These are phyloP conservation scores for Fusarium temperatum DNA, from an alignment of 2,329 filamentous ascomycete genomes.

Conservation along the genomic window DNA sequence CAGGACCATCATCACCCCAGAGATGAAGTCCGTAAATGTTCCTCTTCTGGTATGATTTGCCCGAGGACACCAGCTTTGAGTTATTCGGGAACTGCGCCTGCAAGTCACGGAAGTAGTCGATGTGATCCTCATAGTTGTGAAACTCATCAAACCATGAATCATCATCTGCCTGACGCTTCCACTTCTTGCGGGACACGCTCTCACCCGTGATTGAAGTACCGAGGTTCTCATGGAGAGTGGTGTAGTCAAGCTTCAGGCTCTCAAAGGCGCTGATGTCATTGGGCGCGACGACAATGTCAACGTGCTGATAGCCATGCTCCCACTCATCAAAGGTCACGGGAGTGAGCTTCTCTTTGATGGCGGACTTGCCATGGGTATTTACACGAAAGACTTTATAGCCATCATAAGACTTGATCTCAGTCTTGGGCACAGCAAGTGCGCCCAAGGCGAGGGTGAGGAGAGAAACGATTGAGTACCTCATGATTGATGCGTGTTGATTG, in stretches of 20 bases:
- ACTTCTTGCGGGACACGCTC: slow-evolving; percentile 25
- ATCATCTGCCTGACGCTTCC: slow-evolving; percentile 42
- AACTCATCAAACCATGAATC: slow-evolving; percentile 60
- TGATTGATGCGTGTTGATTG: slow-evolving; percentile 1
- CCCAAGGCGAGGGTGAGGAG: slow-evolving; percentile 29
- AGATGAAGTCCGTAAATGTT: slow-evolving; percentile 67
- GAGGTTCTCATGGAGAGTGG: slow-evolving; percentile 44
- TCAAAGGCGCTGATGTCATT: slow-evolving; percentile 43
- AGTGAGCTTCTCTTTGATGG: slow-evolving; percentile 47
- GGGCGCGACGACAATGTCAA: slow-evolving; percentile 48
- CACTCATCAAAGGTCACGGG: slow-evolving; percentile 37
- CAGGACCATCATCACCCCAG: slow-evolving; percentile 54
- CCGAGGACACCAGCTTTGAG: slow-evolving; percentile 56
- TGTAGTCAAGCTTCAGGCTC: slow-evolving; percentile 43
- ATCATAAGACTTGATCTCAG: slow-evolving; percentile 39
- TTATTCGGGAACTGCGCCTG: slow-evolving; percentile 54
- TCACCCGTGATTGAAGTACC: slow-evolving; percentile 45
- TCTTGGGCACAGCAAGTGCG: slow-evolving; percentile 25
- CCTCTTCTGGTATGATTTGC: slow-evolving; percentile 56
- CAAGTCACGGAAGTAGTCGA: slow-evolving; percentile 55
- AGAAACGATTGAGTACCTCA: slow-evolving; percentile 31
- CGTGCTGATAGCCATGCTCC: slow-evolving; percentile 29
- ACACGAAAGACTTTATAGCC: slow-evolving; percentile 55
- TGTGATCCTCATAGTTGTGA: slow-evolving; percentile 60
- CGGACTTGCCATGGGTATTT: slow-evolving; percentile 53